Evolutionary conservation across 306 rosid species (phyloP).

Genomic region (Acacia confusa): DNA sequence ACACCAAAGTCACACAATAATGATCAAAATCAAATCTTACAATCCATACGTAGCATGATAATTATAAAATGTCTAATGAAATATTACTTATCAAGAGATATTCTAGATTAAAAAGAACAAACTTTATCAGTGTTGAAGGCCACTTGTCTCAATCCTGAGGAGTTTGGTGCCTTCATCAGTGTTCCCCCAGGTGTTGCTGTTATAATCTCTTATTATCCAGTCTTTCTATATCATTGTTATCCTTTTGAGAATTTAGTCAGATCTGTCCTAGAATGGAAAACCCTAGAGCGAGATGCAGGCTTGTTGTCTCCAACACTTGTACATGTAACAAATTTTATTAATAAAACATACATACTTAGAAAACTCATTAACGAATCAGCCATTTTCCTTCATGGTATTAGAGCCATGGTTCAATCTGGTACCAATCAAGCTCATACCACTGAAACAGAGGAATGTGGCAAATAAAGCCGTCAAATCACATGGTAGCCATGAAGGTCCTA

Average conservation of each 20-base stretch:
- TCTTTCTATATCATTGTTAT: not conserved
- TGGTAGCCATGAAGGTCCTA: not conserved
- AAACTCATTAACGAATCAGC: not conserved
- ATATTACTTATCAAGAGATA: not conserved
- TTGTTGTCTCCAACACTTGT: not conserved
- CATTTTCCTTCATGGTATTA: not conserved
- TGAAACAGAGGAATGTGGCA: not conserved
- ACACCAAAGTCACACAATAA: constrained; percentile 1
- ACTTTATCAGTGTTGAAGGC: not conserved
- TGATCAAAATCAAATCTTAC: constrained; percentile 11
- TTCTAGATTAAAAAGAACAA: not conserved
- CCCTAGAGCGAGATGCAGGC: not conserved
- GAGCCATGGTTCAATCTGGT: not conserved
- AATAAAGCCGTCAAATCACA: not conserved
- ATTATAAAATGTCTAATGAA: not conserved
- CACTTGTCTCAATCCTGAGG: not conserved
- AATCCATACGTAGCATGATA: not conserved
- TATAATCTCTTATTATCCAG: not conserved
- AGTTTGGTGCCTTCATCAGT: not conserved
- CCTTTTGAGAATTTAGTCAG: not conserved
- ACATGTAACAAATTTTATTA: not conserved
- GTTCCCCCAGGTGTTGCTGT: not conserved
- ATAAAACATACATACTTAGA: not conserved
- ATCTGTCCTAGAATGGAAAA: not conserved
- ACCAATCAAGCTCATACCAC: not conserved